Conservation (phyloP, 129 eudicot species). For the Dittrichia graveolens region DNA sequence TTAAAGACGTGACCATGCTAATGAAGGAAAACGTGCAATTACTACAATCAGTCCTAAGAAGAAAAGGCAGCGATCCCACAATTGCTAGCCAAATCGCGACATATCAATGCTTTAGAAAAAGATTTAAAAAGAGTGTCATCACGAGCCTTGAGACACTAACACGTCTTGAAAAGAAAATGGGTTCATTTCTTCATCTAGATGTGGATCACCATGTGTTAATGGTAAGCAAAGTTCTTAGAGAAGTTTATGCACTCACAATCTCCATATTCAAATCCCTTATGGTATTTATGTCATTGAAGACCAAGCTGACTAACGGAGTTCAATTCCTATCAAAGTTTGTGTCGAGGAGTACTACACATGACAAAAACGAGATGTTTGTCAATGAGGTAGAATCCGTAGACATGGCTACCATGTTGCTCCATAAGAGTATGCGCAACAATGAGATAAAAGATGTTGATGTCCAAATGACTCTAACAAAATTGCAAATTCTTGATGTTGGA, state of each 20-base stretch:
- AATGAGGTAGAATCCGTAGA: constrained; percentile 30
- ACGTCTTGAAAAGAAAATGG: constrained; percentile 38
- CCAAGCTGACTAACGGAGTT: background rate
- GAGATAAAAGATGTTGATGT: constrained; percentile 19
- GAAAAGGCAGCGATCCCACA: constrained; percentile 39
- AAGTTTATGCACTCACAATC: constrained; percentile 29
- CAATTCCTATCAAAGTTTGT: constrained; percentile 21
- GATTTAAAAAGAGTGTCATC: constrained; percentile 34
- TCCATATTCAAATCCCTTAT: constrained; percentile 36
- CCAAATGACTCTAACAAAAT: background rate
- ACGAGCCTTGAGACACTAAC: constrained; percentile 41
- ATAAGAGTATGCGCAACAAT: background rate
- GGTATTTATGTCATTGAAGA: constrained; percentile 18
- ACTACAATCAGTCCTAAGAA: constrained; percentile 53
- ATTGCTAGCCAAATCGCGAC: constrained; percentile 21
- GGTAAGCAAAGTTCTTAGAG: constrained; percentile 33
- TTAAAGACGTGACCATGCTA: constrained; percentile 30
- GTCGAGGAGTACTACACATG: background rate
- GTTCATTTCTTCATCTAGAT: constrained; percentile 8
- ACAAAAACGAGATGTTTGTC: background rate
- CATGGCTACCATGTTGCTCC: constrained; percentile 4
- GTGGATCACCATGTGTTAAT: constrained; percentile 22
- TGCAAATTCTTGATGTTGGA: constrained; percentile 26
- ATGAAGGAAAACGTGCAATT: constrained; percentile 45
- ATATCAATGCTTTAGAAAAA: constrained; percentile 44